Evolutionary conservation across 805 yeast species (phyloP).

Genomic region (Komagataella phaffii): DNA sequence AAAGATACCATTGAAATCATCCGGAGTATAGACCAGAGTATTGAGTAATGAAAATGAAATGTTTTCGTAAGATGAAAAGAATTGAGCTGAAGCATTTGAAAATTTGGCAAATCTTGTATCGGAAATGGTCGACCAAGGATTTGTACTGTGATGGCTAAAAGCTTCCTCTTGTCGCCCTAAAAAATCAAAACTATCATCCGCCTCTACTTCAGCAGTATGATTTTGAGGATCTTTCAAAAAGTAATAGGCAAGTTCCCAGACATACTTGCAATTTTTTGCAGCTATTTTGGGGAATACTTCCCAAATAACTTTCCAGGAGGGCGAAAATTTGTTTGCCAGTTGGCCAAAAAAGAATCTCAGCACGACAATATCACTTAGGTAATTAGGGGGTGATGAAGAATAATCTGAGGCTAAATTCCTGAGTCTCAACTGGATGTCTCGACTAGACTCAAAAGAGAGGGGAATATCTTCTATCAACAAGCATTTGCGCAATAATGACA

Average conservation of each 20-base stretch:
- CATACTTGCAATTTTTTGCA: slow-evolving; percentile 22
- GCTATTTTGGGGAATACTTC: slow-evolving; percentile 41
- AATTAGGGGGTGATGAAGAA: slow-evolving; percentile 12
- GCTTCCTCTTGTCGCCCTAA: background rate
- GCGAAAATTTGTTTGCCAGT: slow-evolving; percentile 63
- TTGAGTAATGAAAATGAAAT: background rate
- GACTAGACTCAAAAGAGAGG: slow-evolving; percentile 47
- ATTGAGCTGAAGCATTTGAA: background rate
- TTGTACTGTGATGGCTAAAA: background rate
- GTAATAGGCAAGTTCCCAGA: slow-evolving; percentile 43
- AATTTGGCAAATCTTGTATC: background rate
- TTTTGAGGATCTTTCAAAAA: background rate
- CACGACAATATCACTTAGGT: slow-evolving; percentile 17
- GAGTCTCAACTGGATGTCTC: slow-evolving; percentile 62
- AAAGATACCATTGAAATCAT: background rate
- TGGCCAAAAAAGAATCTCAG: slow-evolving; percentile 53
- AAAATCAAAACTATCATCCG: background rate
- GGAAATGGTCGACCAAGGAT: background rate
- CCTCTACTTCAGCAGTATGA: background rate
- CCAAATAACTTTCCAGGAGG: slow-evolving; percentile 69
- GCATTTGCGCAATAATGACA: slow-evolving; percentile 19
- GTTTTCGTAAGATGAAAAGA: background rate
- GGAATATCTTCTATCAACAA: slow-evolving; percentile 62
- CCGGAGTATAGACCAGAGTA: background rate
- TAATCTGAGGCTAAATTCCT: slow-evolving; percentile 40